A percentile compares a stretch with the other conserved stretches of the same genome.
Conservation (phyloP, 139 green algal species). For the Coelastrella sp. region DNA sequence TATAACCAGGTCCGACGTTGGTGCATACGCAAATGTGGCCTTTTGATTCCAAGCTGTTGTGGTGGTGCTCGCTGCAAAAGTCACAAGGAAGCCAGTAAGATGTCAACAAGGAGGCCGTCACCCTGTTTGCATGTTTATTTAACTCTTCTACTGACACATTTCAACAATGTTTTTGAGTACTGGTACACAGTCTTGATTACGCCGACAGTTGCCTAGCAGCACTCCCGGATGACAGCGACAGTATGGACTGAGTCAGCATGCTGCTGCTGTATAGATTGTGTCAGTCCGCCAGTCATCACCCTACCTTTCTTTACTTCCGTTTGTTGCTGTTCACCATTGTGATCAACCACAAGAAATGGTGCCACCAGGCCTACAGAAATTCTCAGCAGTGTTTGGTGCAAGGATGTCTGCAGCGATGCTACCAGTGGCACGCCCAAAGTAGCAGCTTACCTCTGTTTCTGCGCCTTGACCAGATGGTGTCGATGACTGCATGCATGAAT, state of each 20-base stretch:
- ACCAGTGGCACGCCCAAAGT: too few relatives aligned
- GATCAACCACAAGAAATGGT: neutral
- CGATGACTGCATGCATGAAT: neutral
- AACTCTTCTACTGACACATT: too few relatives aligned
- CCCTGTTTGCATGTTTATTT: too few relatives aligned
- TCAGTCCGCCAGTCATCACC: too few relatives aligned
- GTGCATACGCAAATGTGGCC: conserved; percentile 6
- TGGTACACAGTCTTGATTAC: too few relatives aligned
- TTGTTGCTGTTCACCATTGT: conserved; percentile 38
- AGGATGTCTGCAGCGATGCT: too few relatives aligned
- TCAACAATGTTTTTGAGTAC: too few relatives aligned
- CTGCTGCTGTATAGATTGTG: neutral
- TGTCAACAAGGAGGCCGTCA: too few relatives aligned
- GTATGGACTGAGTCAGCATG: too few relatives aligned
- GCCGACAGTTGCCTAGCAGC: too few relatives aligned
- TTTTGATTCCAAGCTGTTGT: conserved; percentile 27
- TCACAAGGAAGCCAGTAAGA: neutral
- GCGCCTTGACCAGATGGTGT: neutral
- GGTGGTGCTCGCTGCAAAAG: neutral
- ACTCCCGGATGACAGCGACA: too few relatives aligned
- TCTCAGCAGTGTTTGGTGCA: too few relatives aligned
- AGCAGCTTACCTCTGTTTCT: neutral
- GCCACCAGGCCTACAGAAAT: neutral
- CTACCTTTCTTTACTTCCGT: conserved; percentile 5
- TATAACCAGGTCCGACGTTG: conserved; percentile 14